Base-by-base conservation (phyloP, 2,329 filamentous ascomycete species). In the Helotiales sp. region DNA sequence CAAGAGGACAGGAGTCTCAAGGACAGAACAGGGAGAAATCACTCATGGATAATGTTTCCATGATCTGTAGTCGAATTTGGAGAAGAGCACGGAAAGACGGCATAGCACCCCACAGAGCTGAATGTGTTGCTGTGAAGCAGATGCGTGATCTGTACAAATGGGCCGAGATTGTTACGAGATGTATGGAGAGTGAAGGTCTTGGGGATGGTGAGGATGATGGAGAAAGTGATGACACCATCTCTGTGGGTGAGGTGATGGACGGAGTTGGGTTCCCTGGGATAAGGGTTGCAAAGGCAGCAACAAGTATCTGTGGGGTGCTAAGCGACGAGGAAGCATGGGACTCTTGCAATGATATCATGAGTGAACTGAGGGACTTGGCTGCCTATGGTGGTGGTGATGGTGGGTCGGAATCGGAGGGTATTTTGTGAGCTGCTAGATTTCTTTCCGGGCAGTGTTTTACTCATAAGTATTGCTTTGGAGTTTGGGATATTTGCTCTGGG, bases 1-100 rank as follows among this genome's bases (percentile, higher is more conserved):
- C 31, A 34, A 3, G 13, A 46, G 22, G 19, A 9, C 8, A 7
- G 7, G 25, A 10, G 42, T 30, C 33, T 7, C 27, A 53, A 36
- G 10, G 12, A 7, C 19, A 38, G n/a, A 1, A 46, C 25, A 15
- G 19, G n/a, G 15, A 10, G 29, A n/a, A 19, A 25, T 63, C 55
- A 2, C 52, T 66, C 8, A 67, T 67, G 63, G 66, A 66, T 42
- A 65, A 66, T 30, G 63, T 67, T 29, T 57, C 59, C 10, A 22
- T 17, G 5, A 65, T 67, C 33, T 55, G 54, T 30, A 66, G 60
- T 2, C 36, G 59, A n/a, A 30, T 65, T 4, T 67, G 66, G 66
- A 54, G 57, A n/a, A 63, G 60, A 34, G 64, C 66, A 15, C 54
- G 63, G 7, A 44, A 50, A 6, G 59, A 66, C 49, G 52, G 27